phyloP scores from a whole-genome alignment of 2,329 filamentous ascomycete species.

The Stachybotrys echinatus region DNA sequence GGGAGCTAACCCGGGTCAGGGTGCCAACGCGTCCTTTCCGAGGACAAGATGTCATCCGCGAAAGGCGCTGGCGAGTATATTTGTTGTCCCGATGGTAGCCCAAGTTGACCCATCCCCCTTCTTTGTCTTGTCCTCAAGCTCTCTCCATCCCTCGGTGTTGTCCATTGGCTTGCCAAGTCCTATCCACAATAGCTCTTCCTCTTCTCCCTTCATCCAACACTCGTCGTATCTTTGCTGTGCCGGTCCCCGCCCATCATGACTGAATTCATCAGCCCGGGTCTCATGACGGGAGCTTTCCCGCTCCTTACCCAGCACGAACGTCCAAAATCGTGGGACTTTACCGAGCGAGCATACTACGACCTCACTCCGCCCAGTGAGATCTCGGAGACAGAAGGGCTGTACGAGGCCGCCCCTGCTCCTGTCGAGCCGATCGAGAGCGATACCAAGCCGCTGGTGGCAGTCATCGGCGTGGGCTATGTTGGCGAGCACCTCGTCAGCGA shows the following conservation, averaged over 20 bases:
- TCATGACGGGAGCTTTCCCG: slow-evolving; percentile 15
- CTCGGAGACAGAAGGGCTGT: slow-evolving; percentile 16
- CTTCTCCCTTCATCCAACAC: background rate
- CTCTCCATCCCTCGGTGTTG: background rate
- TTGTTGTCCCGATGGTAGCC: background rate
- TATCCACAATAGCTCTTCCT: no score
- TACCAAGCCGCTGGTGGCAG: slow-evolving; percentile 32
- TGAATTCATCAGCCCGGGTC: slow-evolving; percentile 14
- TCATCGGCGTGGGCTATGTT: slow-evolving; percentile 49
- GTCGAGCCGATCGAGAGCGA: slow-evolving; percentile 7
- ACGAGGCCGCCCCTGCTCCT: background rate
- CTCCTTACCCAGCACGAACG: slow-evolving; percentile 11
- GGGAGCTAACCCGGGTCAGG: background rate
- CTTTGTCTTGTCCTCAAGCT: background rate
- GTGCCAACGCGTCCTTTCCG: background rate
- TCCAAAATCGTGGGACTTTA: slow-evolving; percentile 16
- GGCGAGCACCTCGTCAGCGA: slow-evolving; percentile 41
- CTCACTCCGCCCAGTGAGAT: slow-evolving; percentile 27
- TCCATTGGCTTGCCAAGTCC: no score
- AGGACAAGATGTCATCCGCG: background rate
- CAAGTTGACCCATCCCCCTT: background rate
- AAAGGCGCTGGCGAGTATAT: background rate
- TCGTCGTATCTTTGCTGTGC: slow-evolving; percentile 8
- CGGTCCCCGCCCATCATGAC: slow-evolving; percentile 12
- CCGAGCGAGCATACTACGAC: slow-evolving; percentile 21